Evolutionary conservation across 768 basidiomycete species (phyloP).

Genomic region (Trichaptum fuscoviolaceum): DNA sequence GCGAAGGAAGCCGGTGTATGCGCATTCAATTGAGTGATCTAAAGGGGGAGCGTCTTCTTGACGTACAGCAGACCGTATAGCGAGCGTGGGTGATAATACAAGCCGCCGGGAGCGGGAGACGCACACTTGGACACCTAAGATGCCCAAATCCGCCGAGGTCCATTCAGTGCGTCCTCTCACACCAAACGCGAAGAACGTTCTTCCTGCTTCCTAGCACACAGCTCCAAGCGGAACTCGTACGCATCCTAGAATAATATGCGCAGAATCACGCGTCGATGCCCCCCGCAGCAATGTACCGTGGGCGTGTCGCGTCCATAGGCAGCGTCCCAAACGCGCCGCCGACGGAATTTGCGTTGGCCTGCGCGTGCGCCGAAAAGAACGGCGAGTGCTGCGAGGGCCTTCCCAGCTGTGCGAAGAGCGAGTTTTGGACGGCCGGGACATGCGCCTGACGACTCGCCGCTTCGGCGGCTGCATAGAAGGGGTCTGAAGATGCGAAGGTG

Average conservation of each 20-base stretch:
- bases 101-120: background rate
- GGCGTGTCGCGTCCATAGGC: background rate
- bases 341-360: background rate
- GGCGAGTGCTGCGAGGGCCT: conserved; percentile 34
- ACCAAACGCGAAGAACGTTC: background rate
- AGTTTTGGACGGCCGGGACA: conserved; percentile 30
- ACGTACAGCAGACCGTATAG: background rate
- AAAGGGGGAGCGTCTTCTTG: background rate
- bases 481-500: conserved; percentile 41
- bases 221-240: background rate
- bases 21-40: background rate
- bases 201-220: background rate
- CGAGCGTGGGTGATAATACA: background rate
- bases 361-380: conserved; percentile 21
- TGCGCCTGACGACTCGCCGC: conserved; percentile 28
- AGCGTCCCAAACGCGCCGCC: background rate
- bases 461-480: conserved; percentile 28
- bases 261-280: background rate
- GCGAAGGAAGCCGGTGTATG: background rate
- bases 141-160: background rate
- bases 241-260: background rate
- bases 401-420: conserved; percentile 35
- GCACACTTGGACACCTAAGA: background rate
- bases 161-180: background rate
- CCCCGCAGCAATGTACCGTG: background rate